Evolutionary conservation across 148 eudicot genomes (phyloP).

Genomic region (Euryodendron excelsum): DNA sequence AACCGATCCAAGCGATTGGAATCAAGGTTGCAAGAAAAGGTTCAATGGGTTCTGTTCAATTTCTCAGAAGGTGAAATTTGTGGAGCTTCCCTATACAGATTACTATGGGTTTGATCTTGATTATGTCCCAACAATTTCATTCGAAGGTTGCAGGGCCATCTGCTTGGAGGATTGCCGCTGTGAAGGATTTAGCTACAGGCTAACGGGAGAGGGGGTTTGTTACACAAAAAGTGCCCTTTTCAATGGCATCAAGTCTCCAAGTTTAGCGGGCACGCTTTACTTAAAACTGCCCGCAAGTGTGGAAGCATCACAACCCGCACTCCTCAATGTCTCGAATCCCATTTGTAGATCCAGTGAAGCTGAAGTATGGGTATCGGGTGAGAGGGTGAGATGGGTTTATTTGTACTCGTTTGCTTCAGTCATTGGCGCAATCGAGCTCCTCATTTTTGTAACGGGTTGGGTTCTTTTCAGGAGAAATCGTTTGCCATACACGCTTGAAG

Average conservation of each 20-base stretch:
- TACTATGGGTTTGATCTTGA: conserved; percentile 56
- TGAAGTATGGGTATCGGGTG: conserved; percentile 12
- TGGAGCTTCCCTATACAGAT: conserved; percentile 48
- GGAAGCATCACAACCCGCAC: conserved; percentile 9
- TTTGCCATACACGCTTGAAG: conserved; percentile 42
- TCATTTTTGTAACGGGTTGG: conserved; percentile 35
- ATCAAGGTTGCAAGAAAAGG: conserved; percentile 49
- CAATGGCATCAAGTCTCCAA: conserved; percentile 33
- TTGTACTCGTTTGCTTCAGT: conserved; percentile 41
- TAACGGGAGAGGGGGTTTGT: conserved; percentile 35
- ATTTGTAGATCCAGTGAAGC: conserved; percentile 24
- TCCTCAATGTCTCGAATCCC: conserved; percentile 22
- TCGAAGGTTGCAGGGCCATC: conserved; percentile 33
- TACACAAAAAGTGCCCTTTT: conserved; percentile 47
- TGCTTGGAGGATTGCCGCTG: conserved; percentile 48
- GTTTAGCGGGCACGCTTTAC: conserved; percentile 34
- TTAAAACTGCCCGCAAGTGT: conserved; percentile 39
- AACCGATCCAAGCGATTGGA: conserved; percentile 42
- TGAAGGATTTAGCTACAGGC: conserved; percentile 46
- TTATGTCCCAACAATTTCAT: not conserved
- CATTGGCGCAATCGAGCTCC: conserved; percentile 41
- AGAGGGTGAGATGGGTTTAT: conserved; percentile 49
- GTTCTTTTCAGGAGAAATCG: conserved; percentile 40
- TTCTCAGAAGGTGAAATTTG: conserved; percentile 32
- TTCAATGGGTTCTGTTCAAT: conserved; percentile 34